A percentile compares a stretch with the other conserved stretches of the same genome.
Evolutionary conservation across 768 basidiomycete genomes (phyloP).

Genomic region (Termitomyces sp.): DNA sequence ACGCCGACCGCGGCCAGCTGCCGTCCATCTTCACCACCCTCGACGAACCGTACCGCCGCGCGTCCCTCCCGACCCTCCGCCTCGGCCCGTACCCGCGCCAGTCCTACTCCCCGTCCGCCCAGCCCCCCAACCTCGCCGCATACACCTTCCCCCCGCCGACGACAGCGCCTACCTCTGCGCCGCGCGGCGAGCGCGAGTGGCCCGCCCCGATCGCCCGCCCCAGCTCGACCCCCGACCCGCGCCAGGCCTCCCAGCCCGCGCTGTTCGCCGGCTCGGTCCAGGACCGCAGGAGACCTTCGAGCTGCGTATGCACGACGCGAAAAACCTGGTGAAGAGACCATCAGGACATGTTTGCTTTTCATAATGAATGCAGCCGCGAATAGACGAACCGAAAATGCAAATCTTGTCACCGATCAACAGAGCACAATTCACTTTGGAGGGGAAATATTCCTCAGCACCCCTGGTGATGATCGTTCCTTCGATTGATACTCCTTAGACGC

Average conservation of each 20-base stretch:
- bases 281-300: too few species aligned
- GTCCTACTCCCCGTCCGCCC: conserved; percentile 42
- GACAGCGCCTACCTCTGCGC: conserved; percentile 39
- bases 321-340: conserved; percentile 31
- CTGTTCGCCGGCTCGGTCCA: conserved; percentile 41
- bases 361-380: background rate
- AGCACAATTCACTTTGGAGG: background rate
- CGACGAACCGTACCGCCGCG: conserved; percentile 50
- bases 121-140: conserved; percentile 31
- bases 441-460: too few species aligned
- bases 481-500: too few species aligned
- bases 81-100: conserved; percentile 28
- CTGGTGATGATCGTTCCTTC: too few species aligned
- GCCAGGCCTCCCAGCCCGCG: too few species aligned
- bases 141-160: conserved; percentile 54
- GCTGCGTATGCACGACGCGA: conserved; percentile 65
- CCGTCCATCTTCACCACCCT: conserved; percentile 72
- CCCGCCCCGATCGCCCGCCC: conserved; percentile 55
- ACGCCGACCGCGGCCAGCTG: conserved; percentile 55
- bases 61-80: conserved; percentile 58
- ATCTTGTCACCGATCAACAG: conserved; percentile 42
- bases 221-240: conserved; percentile 44
- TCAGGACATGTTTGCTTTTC: background rate
- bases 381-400: conserved; percentile 48
- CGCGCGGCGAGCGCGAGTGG: conserved; percentile 35